Evolutionary conservation across 116 monocot genomes (phyloP).

Genomic region (Trichopus zeylanicus): DNA sequence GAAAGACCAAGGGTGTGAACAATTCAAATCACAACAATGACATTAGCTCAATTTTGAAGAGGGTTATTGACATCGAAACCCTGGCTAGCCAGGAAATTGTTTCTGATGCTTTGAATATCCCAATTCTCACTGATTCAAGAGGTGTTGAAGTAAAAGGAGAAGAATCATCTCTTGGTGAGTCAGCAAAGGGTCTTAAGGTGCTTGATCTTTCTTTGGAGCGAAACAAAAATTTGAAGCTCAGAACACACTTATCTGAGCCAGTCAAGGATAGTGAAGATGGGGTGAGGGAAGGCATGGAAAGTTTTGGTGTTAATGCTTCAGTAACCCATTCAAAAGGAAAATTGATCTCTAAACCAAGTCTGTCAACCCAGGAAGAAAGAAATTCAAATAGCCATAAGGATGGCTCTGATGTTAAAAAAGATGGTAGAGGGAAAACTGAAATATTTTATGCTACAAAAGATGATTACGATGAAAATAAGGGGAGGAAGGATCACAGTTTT

Average conservation of each 20-base stretch:
- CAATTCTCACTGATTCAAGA: conserved; percentile 17
- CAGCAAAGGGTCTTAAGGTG: conserved; percentile 10
- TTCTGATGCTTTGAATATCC: conserved; percentile 23
- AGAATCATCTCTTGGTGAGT: conserved; percentile 4
- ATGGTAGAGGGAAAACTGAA: conserved; percentile 16
- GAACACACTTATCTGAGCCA: conserved; percentile 12
- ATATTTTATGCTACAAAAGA: conserved; percentile 11
- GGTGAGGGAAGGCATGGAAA: background rate
- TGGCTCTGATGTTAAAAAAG: conserved; percentile 14
- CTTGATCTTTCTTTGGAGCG: conserved; percentile 4
- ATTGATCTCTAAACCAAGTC: conserved; percentile 17
- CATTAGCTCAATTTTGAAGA: conserved; percentile 18
- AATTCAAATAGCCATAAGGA: conserved; percentile 17
- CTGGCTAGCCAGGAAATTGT: conserved; percentile 22
- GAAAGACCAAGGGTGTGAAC: conserved; percentile 15
- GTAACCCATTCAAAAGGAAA: conserved; percentile 12
- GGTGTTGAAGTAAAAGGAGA: conserved; percentile 19
- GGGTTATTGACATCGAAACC: conserved; percentile 37
- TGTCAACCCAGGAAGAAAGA: conserved; percentile 15
- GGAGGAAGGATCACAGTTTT: conserved; percentile 25
- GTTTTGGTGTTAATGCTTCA: background rate
- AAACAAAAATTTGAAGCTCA: conserved; percentile 21
- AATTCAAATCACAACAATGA: conserved; percentile 24
- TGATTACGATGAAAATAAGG: conserved; percentile 17
- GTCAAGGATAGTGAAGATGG: conserved; percentile 16